A percentile compares a stretch with the other conserved stretches of the same genome.
These are phyloP conservation scores for Arthrobotrys musiformis DNA, from an alignment of 2,329 filamentous ascomycete genomes.

Conservation along the genomic window DNA sequence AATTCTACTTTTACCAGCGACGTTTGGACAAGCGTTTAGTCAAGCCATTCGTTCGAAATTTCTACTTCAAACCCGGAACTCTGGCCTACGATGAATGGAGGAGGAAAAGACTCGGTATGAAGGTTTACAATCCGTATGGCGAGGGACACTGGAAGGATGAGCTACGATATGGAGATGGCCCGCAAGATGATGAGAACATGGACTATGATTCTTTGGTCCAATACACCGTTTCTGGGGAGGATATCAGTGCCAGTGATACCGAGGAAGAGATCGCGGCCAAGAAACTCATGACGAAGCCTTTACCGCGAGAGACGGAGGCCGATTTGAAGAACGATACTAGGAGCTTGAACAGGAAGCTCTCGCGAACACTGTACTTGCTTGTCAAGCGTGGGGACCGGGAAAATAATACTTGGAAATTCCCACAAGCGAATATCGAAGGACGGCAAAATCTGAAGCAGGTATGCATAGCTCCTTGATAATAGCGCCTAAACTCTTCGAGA, in stretches of 20 bases:
- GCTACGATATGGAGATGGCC: slow-evolving; percentile 76
- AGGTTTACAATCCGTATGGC: slow-evolving; percentile 57
- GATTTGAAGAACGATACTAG: slow-evolving; percentile 78
- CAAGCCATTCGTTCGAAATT: slow-evolving; percentile 85
- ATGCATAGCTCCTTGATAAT: slow-evolving; percentile 62
- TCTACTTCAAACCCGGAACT: slow-evolving; percentile 94
- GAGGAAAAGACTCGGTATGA: slow-evolving; percentile 60
- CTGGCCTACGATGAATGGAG: slow-evolving; percentile 89
- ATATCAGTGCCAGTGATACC: slow-evolving; percentile 61
- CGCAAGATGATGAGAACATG: slow-evolving; percentile 73
- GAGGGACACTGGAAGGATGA: slow-evolving; percentile 88
- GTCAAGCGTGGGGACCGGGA: slow-evolving; percentile 76
- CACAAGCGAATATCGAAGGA: slow-evolving; percentile 74
- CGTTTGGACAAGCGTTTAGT: slow-evolving; percentile 92
- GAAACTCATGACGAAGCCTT: slow-evolving; percentile 76
- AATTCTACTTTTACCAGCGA: slow-evolving; percentile 97
- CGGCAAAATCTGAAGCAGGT: slow-evolving; percentile 86
- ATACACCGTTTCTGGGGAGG: slow-evolving; percentile 63
- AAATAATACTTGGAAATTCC: slow-evolving; percentile 77
- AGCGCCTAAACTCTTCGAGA: background rate
- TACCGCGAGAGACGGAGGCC: slow-evolving; percentile 78
- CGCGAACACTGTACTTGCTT: slow-evolving; percentile 86
- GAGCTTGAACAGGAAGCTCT: slow-evolving; percentile 81
- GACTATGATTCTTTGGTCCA: slow-evolving; percentile 68
- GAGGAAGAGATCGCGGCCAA: slow-evolving; percentile 65